Evolutionary conservation across 805 yeast species (phyloP).

Genomic region (Limtongozyma cylindracea): DNA sequence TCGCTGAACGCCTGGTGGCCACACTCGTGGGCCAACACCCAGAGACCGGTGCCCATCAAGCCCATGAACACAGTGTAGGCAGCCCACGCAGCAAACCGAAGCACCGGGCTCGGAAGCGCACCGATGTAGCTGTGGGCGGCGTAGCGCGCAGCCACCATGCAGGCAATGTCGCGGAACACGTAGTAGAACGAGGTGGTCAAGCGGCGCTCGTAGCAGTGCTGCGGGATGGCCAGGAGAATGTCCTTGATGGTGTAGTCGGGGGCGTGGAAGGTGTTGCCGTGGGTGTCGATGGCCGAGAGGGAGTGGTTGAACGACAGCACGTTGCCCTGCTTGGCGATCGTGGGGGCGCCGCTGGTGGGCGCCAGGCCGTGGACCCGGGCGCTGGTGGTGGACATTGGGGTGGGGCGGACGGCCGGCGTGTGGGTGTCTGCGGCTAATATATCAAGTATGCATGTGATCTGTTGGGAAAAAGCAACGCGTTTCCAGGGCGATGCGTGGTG

Average conservation of each 20-base stretch:
- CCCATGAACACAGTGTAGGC: conserved; percentile 15
- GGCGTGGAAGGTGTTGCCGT: conserved; percentile 26
- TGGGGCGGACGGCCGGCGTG: no score
- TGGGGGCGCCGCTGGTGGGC: no score
- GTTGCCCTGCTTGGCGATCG: no score
- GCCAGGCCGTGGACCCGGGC: no score
- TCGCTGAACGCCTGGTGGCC: conserved; percentile 40
- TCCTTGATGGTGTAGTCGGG: conserved; percentile 41
- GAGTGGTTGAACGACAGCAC: no score
- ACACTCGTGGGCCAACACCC: conserved; percentile 43
- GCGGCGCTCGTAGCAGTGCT: conserved; percentile 32
- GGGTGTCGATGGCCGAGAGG: conserved; percentile 17
- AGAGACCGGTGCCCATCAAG: conserved; percentile 27
- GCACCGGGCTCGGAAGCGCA: conserved; percentile 8
- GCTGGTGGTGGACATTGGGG: no score
- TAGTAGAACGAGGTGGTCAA: conserved; percentile 20
- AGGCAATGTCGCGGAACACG: conserved; percentile 23
- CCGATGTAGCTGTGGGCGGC: conserved; percentile 18
- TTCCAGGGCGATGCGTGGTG: no score
- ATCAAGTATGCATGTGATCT: no score
- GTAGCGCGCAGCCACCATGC: conserved; percentile 16
- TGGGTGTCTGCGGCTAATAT: no score
- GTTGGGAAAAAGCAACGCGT: no score
- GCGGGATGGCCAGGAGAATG: conserved; percentile 29
- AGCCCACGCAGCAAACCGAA: conserved; percentile 16